Percentiles rank a stretch among this genome's conserved stretches.
Conservation (phyloP, 2,329 filamentous ascomycete species). For the Teratosphaeria epicoccoides region DNA sequence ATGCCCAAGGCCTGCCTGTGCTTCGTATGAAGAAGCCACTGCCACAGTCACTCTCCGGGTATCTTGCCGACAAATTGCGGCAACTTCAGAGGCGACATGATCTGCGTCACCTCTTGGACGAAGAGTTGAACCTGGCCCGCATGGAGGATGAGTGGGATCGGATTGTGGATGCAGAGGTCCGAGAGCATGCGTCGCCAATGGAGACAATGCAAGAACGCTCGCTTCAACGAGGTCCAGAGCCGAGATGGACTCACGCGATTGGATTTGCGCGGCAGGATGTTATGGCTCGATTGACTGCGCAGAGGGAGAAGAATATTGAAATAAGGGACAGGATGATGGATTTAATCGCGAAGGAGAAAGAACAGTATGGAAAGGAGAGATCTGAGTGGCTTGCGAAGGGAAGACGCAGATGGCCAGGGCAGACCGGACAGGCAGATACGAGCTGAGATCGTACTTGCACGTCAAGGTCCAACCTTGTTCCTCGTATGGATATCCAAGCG, state of each 20-base stretch:
- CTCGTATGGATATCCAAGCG: background rate
- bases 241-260: constrained; percentile 27
- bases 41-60: constrained; percentile 45
- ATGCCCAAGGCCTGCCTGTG: constrained; percentile 48
- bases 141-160: constrained; percentile 42
- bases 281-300: constrained; percentile 12
- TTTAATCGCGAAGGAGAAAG: constrained; percentile 40
- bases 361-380: constrained; percentile 31
- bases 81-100: constrained; percentile 35
- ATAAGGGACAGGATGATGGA: constrained; percentile 34
- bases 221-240: no score
- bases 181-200: no score
- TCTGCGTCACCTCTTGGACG: constrained; percentile 30
- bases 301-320: constrained; percentile 22
- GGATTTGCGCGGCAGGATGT: constrained; percentile 28
- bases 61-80: constrained; percentile 44
- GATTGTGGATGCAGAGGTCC: constrained; percentile 19
- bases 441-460: background rate
- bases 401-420: background rate
- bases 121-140: constrained; percentile 30
- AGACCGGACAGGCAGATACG: background rate
- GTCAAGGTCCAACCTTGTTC: background rate
- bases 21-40: constrained; percentile 58
- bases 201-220: no score
- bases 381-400: constrained; percentile 5